Percentiles rank a stretch among this genome's conserved stretches.
Evolutionary conservation across 306 rosid species (phyloP).

Genomic region (barrel medic (Medicago truncatula)): DNA sequence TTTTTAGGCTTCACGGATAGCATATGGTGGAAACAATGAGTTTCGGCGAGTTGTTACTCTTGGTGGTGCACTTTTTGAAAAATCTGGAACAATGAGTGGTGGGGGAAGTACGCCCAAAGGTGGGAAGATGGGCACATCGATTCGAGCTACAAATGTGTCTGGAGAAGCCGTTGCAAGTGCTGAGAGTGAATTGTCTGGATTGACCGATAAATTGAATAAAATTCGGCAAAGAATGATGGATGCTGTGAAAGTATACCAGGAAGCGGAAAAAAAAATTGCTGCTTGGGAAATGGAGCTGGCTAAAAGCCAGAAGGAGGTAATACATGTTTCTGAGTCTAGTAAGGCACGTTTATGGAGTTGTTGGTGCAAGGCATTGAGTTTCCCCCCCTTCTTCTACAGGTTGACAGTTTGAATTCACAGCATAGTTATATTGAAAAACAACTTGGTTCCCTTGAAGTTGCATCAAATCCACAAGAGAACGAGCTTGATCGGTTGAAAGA

Average conservation of each 20-base stretch:
- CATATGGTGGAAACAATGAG: slow-evolving; percentile 69
- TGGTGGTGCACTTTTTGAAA: slow-evolving; percentile 91
- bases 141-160: slow-evolving; percentile 83
- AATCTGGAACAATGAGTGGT: slow-evolving; percentile 94
- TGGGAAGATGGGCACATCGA: slow-evolving; percentile 94
- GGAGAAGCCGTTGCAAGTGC: slow-evolving; percentile 76
- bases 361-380: slow-evolving; percentile 23
- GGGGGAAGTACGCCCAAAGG: slow-evolving; percentile 94
- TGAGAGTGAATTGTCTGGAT: slow-evolving; percentile 65
- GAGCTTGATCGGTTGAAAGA: slow-evolving; percentile 76
- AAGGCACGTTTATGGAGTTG: slow-evolving; percentile 17
- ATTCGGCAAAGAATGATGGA: slow-evolving; percentile 68
- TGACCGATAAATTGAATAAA: slow-evolving; percentile 57
- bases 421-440: slow-evolving; percentile 80
- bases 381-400: slow-evolving; percentile 51
- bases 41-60: slow-evolving; percentile 91
- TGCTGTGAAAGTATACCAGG: slow-evolving; percentile 69
- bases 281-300: slow-evolving; percentile 86
- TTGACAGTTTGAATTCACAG: slow-evolving; percentile 80
- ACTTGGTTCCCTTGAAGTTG: slow-evolving; percentile 79
- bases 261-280: slow-evolving; percentile 66
- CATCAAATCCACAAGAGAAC: slow-evolving; percentile 72
- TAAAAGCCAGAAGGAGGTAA: slow-evolving; percentile 86
- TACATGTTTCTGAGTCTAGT: slow-evolving; percentile 30
- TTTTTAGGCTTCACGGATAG: slow-evolving; percentile 83